Conservation (phyloP, 768 basidiomycete genomes). For the Suillus variegatus region DNA sequence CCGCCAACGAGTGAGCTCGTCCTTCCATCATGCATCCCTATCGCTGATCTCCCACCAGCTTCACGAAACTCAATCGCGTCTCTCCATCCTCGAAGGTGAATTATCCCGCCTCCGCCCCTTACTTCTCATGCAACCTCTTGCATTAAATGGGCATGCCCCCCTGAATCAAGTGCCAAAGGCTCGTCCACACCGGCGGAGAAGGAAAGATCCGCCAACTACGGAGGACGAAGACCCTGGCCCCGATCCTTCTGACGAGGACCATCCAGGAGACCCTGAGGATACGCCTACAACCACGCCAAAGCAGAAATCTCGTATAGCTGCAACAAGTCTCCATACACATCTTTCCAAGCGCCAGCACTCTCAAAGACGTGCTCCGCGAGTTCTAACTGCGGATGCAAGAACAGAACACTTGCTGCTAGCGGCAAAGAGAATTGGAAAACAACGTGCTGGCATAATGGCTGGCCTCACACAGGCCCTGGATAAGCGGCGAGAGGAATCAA, state of each 20-base stretch:
- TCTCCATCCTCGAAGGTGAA: conserved; percentile 62
- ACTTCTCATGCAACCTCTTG: conserved; percentile 62
- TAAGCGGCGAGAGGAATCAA: conserved; percentile 24
- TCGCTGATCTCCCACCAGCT: conserved; percentile 43
- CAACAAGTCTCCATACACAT: conserved; percentile 15
- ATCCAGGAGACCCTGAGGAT: conserved; percentile 16
- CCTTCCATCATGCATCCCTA: neutral
- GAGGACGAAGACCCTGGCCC: conserved; percentile 31
- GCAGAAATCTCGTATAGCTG: conserved; percentile 23
- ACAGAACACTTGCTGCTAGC: conserved; percentile 72
- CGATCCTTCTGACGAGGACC: conserved; percentile 28
- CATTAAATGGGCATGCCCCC: conserved; percentile 18
- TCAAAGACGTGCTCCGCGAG: conserved; percentile 27
- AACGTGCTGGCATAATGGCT: conserved; percentile 56
- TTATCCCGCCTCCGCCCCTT: conserved; percentile 65
- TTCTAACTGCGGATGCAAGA: conserved; percentile 62
- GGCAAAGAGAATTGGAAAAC: conserved; percentile 66
- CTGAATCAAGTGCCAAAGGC: conserved; percentile 22
- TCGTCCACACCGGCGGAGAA: conserved; percentile 29
- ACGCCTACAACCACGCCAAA: conserved; percentile 27
- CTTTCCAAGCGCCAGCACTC: conserved; percentile 27
- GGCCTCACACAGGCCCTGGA: conserved; percentile 44
- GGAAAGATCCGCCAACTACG: conserved; percentile 20
- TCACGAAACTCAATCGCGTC: conserved; percentile 53
- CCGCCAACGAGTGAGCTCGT: conserved; percentile 55